Base-by-base conservation (phyloP, 495 filamentous ascomycete genomes). In the Penicillium psychrofluorescens region DNA sequence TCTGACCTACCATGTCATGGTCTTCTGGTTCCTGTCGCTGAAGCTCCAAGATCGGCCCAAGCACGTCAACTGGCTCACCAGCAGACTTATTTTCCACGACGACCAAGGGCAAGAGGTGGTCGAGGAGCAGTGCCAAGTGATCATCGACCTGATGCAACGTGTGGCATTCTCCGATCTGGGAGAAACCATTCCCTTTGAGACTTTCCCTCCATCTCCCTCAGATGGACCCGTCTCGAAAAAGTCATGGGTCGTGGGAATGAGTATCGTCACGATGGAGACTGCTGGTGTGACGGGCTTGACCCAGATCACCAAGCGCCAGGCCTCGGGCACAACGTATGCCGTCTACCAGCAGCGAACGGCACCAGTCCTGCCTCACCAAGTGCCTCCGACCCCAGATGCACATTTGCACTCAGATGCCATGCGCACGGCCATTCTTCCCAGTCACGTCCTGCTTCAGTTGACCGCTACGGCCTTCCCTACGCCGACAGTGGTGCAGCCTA, bases 141-240 rank as follows among this genome's bases (percentile, higher is more conserved):
- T 90, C 15, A 82, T 96, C 34, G 94, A 99, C 61, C 84, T 97
- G 71, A 91, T 99, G 85, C 90, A 95, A 53, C 76, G 90, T 46
- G 83, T 89, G 33, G 82, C 89, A 9, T 95, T 84, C 61, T 88
- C 88, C 0, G 88, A 95, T 60, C 74, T 86, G 41, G 86, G 78
- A 34, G 68, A 77, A 40, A 77, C 75, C 8, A 59, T 74, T 34
- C 67, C 67, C 0, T 70, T 62, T 34, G 49, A 67, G 15, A 74
- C 64, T 1, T 78, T 83, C 13, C 81, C 87, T 44, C 78, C 79
- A 10, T 70, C 79, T 6, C 69, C 79, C 8, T 67, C 70, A 8
- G 83, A 86, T 59, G 87, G 85, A 6, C 76, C 79, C 36, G 81
- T 86, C 13, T 55, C 71, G 22, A 85, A 80, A 59, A 88, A 83